These are phyloP conservation scores for Capsicum pubescens DNA, from an alignment of 257 asterid species.

Conservation along the genomic window DNA sequence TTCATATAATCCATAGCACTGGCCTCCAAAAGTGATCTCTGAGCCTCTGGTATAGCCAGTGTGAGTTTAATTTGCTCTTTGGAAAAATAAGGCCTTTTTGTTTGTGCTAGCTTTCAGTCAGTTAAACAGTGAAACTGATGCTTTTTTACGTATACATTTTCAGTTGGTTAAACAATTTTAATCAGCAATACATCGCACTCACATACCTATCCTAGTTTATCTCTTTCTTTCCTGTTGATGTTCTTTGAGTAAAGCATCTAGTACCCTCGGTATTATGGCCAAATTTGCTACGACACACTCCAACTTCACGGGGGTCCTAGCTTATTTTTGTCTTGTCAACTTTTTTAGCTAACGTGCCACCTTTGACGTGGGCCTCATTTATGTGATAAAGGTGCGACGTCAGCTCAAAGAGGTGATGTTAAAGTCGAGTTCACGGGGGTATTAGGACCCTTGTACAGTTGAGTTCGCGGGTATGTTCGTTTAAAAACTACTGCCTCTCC, in stretches of 20 bases:
- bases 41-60: neutral
- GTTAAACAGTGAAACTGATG: neutral
- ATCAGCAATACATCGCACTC: neutral
- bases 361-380: too few relatives aligned
- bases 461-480: too few relatives aligned
- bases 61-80: neutral
- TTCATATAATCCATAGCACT: conserved; percentile 6
- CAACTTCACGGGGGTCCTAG: too few relatives aligned
- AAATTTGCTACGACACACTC: too few relatives aligned
- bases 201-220: neutral
- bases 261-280: too few relatives aligned
- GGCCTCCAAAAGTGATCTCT: conserved; percentile 13
- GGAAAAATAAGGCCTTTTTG: conserved; percentile 20
- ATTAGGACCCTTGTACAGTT: too few relatives aligned
- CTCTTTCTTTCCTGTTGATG: neutral
- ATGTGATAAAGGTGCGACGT: too few relatives aligned
- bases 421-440: too few relatives aligned
- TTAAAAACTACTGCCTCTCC: too few relatives aligned
- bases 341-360: too few relatives aligned
- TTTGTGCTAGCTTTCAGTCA: conserved; percentile 9
- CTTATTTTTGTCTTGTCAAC: too few relatives aligned
- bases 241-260: neutral
- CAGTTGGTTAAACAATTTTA: conserved; percentile 19
- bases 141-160: neutral
- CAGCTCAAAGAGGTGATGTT: too few relatives aligned